Evolutionary conservation across 192 early-diverging fungal species (phyloP), one percentile per base, ranked within the genome.

Genomic region (Rhizophlyctis rosea): DNA sequence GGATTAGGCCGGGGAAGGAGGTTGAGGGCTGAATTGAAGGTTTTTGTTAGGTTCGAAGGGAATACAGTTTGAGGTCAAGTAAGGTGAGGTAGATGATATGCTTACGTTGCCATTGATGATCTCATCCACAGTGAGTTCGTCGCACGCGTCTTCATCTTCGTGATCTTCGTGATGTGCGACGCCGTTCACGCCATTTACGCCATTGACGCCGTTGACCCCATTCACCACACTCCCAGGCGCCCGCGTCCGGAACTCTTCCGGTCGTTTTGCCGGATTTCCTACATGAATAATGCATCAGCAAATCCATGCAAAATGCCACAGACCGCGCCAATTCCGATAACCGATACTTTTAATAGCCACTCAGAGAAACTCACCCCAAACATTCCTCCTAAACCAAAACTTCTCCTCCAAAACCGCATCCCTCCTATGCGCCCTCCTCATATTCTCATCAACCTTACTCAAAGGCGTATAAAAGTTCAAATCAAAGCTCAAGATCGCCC

Each of bases 391-490:
- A 79, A 98, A 98, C 72, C 87, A 91, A 63, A 98, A 98, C 65
- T 88, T 88, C 51, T 95, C 86, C 2, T 79, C 70, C 27, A 86
- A 54, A 13, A 90, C 91, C 0, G 96, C 94, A 64, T 89, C 90
- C 25, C 91, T 84, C 36, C 78, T 78, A 64, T 96, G 92, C 0
- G 91, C 95, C 7, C 77, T 85, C 55, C 86, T 68, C 92, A 99
- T 95, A 72, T 99, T 99, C 53, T 85, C 86, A 73, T 99, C 96
- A 50, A 96, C 88, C 81, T 95, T 93, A 56, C 91, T 91, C 25
- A 99, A 81, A 1, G 95, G 94, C 56, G 95, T 91, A 81, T 99
- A 99, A 65, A 99, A 87, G 77, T 97, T 95, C 60, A 96, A 81
- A 57, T 88, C 84, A 68, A 91, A 95, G 58, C 86, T 85, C 34